phyloP scores from a whole-genome alignment of 1,139 yeast genomes.

The Candida neerlandica region DNA sequence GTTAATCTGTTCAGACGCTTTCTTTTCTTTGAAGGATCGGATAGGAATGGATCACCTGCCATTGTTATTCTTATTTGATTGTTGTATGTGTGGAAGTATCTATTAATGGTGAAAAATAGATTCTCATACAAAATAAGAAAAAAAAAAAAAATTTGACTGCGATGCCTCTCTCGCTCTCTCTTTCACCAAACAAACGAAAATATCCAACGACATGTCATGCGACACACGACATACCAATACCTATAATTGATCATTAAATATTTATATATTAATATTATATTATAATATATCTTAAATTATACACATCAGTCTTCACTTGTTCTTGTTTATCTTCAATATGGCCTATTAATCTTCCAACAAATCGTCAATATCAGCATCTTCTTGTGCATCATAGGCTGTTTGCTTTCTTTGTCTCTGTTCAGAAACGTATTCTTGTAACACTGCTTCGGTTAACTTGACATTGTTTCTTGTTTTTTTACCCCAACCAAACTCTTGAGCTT shows the following conservation, averaged over 20 bases:
- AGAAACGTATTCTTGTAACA: constrained; percentile 48
- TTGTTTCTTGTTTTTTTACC: constrained; percentile 70
- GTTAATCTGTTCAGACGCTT: constrained; percentile 36
- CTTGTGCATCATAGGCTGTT: constrained; percentile 54
- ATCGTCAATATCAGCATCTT: constrained; percentile 68
- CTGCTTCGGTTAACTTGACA: constrained; percentile 55
- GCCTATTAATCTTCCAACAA: constrained; percentile 45
- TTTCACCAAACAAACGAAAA: background rate
- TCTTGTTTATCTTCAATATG: background rate
- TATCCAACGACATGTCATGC: too few species aligned
- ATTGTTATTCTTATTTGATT: constrained; percentile 19
- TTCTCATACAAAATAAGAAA: background rate
- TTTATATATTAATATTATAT: background rate
- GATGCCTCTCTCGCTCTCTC: background rate
- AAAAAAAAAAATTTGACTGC: constrained; percentile 1
- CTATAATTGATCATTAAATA: background rate
- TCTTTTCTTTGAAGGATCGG: constrained; percentile 60
- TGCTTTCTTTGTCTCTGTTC: constrained; percentile 48
- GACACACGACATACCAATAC: background rate
- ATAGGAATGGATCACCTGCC: constrained; percentile 63
- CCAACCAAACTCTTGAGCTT: constrained; percentile 68
- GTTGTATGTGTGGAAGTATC: background rate
- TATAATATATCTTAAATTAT: background rate
- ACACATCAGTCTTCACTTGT: background rate
- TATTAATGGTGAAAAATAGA: background rate